Conservation (phyloP, 2,329 filamentous ascomycete genomes). For the Colletotrichum viniferum region DNA sequence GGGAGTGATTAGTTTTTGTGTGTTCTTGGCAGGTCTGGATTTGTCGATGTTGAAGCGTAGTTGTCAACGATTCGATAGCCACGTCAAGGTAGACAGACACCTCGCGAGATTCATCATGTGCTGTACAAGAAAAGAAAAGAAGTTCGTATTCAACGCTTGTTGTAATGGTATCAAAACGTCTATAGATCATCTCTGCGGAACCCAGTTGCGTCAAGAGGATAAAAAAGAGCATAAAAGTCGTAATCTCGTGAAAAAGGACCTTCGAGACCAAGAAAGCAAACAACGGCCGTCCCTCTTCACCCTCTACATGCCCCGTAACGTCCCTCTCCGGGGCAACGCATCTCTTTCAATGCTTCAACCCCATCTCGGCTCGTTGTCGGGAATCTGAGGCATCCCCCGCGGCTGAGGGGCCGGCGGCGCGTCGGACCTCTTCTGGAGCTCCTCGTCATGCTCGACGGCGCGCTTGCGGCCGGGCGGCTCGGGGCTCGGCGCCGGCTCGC, state of each 20-base stretch:
- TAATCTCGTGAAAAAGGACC: neutral
- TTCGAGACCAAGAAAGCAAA: neutral
- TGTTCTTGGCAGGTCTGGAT: neutral
- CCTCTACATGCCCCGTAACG: neutral
- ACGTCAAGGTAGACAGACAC: rapidly evolving
- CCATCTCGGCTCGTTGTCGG: neutral
- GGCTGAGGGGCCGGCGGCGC: neutral
- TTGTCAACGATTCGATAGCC: neutral
- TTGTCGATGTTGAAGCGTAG: neutral
- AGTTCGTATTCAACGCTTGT: neutral
- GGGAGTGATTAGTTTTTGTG: neutral
- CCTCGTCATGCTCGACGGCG: too few species aligned
- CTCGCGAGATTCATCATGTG: neutral
- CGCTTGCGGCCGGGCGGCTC: too few species aligned
- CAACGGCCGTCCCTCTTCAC: neutral
- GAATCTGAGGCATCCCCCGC: neutral
- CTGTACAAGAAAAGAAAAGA: neutral
- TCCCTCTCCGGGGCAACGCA: neutral
- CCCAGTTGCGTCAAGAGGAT: neutral
- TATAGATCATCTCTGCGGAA: neutral
- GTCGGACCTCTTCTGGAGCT: neutral
- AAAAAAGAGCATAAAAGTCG: too few species aligned
- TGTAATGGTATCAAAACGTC: neutral
- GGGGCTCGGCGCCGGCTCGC: neutral
- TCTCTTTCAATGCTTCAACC: neutral